These are phyloP conservation scores for Pilobolus umbonatus DNA, from an alignment of 192 early-diverging fungal genomes.

Conservation along the genomic window DNA sequence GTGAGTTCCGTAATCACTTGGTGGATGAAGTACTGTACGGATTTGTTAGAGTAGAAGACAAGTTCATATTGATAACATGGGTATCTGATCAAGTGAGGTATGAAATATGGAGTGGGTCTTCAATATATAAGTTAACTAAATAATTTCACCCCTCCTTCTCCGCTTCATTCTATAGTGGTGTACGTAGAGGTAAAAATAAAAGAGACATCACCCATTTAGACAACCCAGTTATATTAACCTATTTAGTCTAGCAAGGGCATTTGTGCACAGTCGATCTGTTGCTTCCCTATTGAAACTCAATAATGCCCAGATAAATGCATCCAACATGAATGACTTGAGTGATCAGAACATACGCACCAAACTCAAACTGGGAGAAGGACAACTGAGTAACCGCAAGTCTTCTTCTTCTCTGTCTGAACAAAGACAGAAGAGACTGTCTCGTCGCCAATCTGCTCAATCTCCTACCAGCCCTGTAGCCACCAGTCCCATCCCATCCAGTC, in stretches of 20 bases:
- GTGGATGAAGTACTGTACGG: conserved; percentile 54
- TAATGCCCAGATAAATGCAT: conserved; percentile 33
- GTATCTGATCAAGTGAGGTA: conserved; percentile 45
- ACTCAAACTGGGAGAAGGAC: conserved; percentile 28
- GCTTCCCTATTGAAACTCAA: conserved; percentile 47
- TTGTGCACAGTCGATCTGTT: conserved; percentile 58
- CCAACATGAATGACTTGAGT: conserved; percentile 28
- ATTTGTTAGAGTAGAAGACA: conserved; percentile 50
- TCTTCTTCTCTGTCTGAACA: conserved; percentile 6
- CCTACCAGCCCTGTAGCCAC: background rate
- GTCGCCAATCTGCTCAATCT: conserved; percentile 2
- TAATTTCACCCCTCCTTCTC: background rate
- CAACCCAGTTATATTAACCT: background rate
- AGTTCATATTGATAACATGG: conserved; percentile 50
- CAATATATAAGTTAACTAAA: background rate
- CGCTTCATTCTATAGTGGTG: conserved; percentile 29
- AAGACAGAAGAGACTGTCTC: conserved; percentile 14
- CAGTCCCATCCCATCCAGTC: background rate
- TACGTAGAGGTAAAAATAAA: conserved; percentile 40
- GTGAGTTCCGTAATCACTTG: conserved; percentile 45
- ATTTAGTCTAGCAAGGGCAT: conserved; percentile 50
- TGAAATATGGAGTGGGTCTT: background rate
- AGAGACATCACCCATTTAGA: background rate
- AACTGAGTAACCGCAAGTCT: background rate
- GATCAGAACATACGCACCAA: conserved; percentile 32